A percentile compares a stretch with the other conserved stretches of the same genome.
Evolutionary conservation across 768 basidiomycete genomes (phyloP).

Genomic region (Lentinus tigrinus): DNA sequence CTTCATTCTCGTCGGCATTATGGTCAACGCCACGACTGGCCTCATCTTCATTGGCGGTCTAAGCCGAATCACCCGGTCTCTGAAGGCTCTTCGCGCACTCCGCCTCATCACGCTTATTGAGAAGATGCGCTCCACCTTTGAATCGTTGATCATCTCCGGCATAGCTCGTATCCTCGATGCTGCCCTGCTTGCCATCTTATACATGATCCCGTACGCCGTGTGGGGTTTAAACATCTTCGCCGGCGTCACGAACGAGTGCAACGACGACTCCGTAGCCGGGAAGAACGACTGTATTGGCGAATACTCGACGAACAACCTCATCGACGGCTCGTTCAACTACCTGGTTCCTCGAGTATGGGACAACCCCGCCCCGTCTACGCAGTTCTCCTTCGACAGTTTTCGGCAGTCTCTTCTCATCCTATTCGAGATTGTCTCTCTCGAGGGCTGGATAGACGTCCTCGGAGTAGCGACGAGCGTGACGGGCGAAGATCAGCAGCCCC

Average conservation of each 20-base stretch:
- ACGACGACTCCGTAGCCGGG: slow-evolving; percentile 58
- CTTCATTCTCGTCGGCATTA: slow-evolving; percentile 73
- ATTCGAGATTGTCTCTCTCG: slow-evolving; percentile 94
- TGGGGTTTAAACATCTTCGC: slow-evolving; percentile 95
- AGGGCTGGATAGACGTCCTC: slow-evolving; percentile 98
- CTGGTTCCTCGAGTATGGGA: slow-evolving; percentile 86
- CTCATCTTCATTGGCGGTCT: slow-evolving; percentile 77
- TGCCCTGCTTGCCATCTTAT: slow-evolving; percentile 83
- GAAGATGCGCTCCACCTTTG: slow-evolving; percentile 83
- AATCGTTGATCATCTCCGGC: slow-evolving; percentile 84
- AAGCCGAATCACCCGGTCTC: slow-evolving; percentile 75
- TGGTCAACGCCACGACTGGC: slow-evolving; percentile 71
- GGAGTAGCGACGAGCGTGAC: slow-evolving; percentile 74
- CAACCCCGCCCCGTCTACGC: slow-evolving; percentile 78
- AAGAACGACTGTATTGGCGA: slow-evolving; percentile 72
- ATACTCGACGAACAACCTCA: slow-evolving; percentile 50
- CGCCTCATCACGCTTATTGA: slow-evolving; percentile 88
- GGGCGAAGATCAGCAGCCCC: slow-evolving; percentile 66
- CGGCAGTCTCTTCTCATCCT: slow-evolving; percentile 81
- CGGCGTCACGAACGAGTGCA: slow-evolving; percentile 82
- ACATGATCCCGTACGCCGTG: slow-evolving; percentile 89
- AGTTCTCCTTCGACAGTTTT: slow-evolving; percentile 90
- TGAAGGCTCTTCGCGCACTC: slow-evolving; percentile 87
- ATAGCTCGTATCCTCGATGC: slow-evolving; percentile 85
- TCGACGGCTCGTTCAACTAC: slow-evolving; percentile 67